Conservation (phyloP, 352 stramenopile genomes). For the Phytophthora fragariaefolia region DNA sequence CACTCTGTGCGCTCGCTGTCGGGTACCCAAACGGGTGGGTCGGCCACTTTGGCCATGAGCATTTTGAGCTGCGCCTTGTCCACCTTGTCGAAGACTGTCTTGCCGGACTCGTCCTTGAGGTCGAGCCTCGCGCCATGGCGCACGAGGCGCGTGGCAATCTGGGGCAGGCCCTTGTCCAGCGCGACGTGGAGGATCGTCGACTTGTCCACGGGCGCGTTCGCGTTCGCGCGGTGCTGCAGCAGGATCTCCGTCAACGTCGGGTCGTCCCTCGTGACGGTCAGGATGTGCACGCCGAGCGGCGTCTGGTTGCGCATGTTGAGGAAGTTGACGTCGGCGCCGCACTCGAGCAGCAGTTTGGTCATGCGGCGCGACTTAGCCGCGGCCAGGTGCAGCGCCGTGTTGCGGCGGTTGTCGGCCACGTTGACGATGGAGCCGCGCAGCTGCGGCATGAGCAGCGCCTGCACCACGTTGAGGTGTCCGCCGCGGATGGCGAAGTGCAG, state of each 20-base stretch:
- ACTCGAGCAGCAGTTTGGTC: conserved; percentile 66
- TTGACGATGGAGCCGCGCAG: conserved; percentile 73
- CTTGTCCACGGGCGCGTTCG: conserved; percentile 65
- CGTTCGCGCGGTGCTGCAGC: conserved; percentile 60
- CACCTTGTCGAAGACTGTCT: conserved; percentile 77
- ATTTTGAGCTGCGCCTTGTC: conserved; percentile 45
- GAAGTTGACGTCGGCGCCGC: conserved; percentile 64
- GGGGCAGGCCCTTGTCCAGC: conserved; percentile 58
- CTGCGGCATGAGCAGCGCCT: conserved; percentile 72
- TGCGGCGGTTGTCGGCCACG: conserved; percentile 67
- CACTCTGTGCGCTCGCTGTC: conserved; percentile 54
- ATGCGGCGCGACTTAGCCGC: conserved; percentile 70
- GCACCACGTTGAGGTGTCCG: conserved; percentile 67
- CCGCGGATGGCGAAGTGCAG: conserved; percentile 77
- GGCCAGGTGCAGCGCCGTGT: conserved; percentile 67
- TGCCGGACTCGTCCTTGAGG: conserved; percentile 61
- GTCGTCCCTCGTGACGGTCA: conserved; percentile 63
- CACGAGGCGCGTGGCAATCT: conserved; percentile 61
- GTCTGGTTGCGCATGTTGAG: conserved; percentile 78
- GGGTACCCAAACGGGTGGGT: conserved; percentile 58
- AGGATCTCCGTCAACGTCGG: conserved; percentile 67
- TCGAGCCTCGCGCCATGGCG: conserved; percentile 62
- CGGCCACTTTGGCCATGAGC: conserved; percentile 57
- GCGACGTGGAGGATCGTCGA: conserved; percentile 70
- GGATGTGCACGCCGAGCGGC: conserved; percentile 67